Evolutionary conservation across 306 rosid species (phyloP), one percentile per base, ranked within the genome.

Genomic region (Inga oerstediana): DNA sequence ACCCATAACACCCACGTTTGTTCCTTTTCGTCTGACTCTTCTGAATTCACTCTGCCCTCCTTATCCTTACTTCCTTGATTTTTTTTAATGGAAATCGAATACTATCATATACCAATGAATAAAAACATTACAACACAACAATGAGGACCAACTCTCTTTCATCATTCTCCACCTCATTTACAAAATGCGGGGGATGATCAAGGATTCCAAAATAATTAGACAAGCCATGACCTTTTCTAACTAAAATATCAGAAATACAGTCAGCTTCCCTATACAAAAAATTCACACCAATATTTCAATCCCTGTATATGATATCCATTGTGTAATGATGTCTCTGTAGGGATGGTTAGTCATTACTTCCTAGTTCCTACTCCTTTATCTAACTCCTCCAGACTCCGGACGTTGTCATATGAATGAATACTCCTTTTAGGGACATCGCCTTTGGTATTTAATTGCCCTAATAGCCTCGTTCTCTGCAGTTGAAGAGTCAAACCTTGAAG

Each of bases 401-500:
- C 54, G 13, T 3, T 13, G 20, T 51, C 58, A 51, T 19, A 16
- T 51, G 58, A 51, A 16, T 51, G 58, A 51, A 15, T 51, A 16
- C 17, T 52, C 59, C 59, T 52, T 17, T 52, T 52, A 52, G 59
- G 59, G 59, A 17, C 59, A 19, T 52, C n/a, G 22, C 20, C 59
- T 7, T 19, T 52, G 59, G 59, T 52, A 17, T 52, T 48, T 5
- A 16, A 52, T 17, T 52, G 59, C 59, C n/a, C n/a, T 17, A 4
- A 52, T 52, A 16, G 19, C 22, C 59, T 51, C n/a, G 1, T 52
- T 16, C 20, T 52, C 59, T 17, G 43, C 71, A 64, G 64, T 56
- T 59, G 74, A 79, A 83, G 82, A 49, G 56, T 75, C 88, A 86
- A 81, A 91, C 91, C 92, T 88, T 78, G n/a, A 69, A 83, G 85